A percentile compares a stretch with the other conserved stretches of the same genome.
Evolutionary conservation across 192 early-diverging fungal genomes (phyloP).

Genomic region (Mortierella antarctica): DNA sequence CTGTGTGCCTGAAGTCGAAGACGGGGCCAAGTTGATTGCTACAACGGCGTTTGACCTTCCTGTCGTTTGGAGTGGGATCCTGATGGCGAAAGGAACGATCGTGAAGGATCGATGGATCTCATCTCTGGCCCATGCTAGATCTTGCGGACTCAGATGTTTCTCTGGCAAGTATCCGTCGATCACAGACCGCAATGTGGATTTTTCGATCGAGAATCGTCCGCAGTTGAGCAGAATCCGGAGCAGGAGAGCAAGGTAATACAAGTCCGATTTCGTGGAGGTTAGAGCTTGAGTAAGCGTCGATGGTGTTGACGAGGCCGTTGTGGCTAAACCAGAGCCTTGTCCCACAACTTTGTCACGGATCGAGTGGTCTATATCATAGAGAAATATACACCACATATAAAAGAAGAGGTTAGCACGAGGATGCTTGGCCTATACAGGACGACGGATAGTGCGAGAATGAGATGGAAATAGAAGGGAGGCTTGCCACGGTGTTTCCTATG

Average conservation of each 20-base stretch:
- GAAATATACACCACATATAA: neutral
- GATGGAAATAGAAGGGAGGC: no score
- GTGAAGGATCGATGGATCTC: conserved; percentile 23
- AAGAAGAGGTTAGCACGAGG: neutral
- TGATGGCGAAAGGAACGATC: conserved; percentile 35
- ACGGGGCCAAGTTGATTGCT: conserved; percentile 1
- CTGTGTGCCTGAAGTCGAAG: neutral
- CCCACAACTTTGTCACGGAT: neutral
- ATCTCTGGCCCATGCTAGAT: conserved; percentile 17
- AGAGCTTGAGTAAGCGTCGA: conserved; percentile 16
- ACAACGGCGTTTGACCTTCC: neutral
- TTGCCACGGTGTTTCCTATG: no score
- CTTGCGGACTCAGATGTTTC: conserved; percentile 19
- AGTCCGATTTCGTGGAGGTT: conserved; percentile 15
- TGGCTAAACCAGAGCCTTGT: neutral
- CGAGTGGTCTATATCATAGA: neutral
- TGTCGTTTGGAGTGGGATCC: conserved; percentile 12
- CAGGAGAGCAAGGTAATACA: conserved; percentile 25
- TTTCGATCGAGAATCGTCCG: conserved; percentile 46
- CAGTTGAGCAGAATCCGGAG: conserved; percentile 41
- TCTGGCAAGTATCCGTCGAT: conserved; percentile 24
- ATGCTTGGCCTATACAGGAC: no score
- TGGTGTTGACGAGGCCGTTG: conserved; percentile 1
- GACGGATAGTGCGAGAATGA: no score
- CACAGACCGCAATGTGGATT: conserved; percentile 5